phyloP scores from a whole-genome alignment of 2,329 filamentous ascomycete genomes.

The Chaetothyriales sp. region DNA sequence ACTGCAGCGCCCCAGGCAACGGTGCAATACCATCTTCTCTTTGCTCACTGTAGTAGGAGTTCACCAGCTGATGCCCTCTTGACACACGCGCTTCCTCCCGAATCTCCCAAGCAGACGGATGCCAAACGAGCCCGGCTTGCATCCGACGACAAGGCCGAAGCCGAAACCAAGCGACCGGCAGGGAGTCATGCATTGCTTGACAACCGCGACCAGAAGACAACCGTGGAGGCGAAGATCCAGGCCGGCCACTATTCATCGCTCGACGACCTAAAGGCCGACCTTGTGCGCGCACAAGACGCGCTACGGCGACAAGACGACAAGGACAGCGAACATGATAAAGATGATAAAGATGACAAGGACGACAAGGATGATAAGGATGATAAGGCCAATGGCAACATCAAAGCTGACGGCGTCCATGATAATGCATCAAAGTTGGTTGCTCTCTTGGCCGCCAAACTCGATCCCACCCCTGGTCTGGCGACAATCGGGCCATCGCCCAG shows the following conservation, averaged over 20 bases:
- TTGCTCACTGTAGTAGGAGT: not conserved
- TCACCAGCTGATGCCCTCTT: not conserved
- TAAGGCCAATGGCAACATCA: constrained; percentile 1
- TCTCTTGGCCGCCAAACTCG: not conserved
- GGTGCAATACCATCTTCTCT: too few relatives aligned
- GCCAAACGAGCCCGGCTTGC: constrained; percentile 30
- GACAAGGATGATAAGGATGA: not conserved
- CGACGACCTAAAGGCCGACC: constrained; percentile 28
- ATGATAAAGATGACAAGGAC: not conserved
- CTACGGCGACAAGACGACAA: constrained; percentile 1
- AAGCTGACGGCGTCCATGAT: constrained; percentile 1
- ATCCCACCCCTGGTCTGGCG: not conserved
- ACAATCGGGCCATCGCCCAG: not conserved
- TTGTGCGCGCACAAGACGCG: constrained; percentile 13
- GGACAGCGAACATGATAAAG: not conserved
- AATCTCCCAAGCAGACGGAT: constrained; percentile 14
- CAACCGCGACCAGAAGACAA: constrained; percentile 13
- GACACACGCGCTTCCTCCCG: not conserved
- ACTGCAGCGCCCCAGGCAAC: not conserved
- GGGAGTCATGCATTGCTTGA: constrained; percentile 5
- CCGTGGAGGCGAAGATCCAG: constrained; percentile 25
- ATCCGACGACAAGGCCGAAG: constrained; percentile 17
- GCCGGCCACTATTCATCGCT: constrained; percentile 26
- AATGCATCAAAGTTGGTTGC: not conserved
- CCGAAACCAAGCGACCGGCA: too few relatives aligned